Conservation (phyloP, 257 asterid genomes). For the Apocynum venetum region DNA sequence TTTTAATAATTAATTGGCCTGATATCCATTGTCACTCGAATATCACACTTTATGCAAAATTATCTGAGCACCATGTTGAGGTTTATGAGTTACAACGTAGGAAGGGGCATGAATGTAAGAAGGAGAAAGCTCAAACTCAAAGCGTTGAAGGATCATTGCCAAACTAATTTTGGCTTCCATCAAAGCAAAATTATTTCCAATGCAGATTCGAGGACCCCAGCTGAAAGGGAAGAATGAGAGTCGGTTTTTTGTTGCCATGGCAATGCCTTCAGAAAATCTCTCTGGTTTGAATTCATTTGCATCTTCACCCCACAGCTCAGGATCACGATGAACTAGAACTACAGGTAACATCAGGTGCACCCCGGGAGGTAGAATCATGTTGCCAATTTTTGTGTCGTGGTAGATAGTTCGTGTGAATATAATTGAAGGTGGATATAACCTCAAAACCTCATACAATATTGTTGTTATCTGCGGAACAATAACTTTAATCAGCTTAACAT, state of each 20-base stretch:
- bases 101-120: constrained; percentile 25
- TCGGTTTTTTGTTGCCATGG: constrained; percentile 38
- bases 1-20: too few relatives aligned
- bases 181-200: constrained; percentile 25
- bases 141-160: constrained; percentile 22
- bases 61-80: constrained; percentile 23
- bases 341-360: constrained; percentile 31
- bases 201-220: constrained; percentile 27
- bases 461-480: constrained; percentile 29
- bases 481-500: not conserved
- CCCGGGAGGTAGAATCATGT: constrained; percentile 38
- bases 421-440: constrained; percentile 47
- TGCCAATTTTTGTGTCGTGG: constrained; percentile 43
- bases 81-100: constrained; percentile 5
- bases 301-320: constrained; percentile 45
- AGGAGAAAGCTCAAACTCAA: constrained; percentile 23
- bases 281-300: constrained; percentile 48
- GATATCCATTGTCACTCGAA: not conserved
- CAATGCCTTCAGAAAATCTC: constrained; percentile 43
- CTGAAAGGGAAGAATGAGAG: constrained; percentile 17
- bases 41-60: not conserved
- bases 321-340: constrained; percentile 38
- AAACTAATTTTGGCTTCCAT: constrained; percentile 22
- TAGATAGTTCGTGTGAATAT: constrained; percentile 23
- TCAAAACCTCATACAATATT: constrained; percentile 50